These are phyloP conservation scores for Leccinum variicolor DNA, from an alignment of 768 basidiomycete species.

Conservation along the genomic window DNA sequence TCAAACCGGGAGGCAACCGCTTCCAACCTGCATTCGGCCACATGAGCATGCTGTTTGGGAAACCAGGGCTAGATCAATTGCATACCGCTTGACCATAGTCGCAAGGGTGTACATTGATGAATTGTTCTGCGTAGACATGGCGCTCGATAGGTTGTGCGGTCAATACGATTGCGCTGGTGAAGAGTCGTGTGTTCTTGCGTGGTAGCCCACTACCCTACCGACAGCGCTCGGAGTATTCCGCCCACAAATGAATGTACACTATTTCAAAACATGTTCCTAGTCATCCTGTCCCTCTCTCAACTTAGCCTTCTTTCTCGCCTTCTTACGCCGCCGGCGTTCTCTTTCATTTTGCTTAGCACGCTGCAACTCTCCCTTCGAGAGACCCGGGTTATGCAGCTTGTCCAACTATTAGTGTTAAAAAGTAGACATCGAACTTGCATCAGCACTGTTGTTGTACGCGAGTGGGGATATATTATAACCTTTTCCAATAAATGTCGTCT, in stretches of 20 bases:
- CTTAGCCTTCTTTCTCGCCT: constrained; percentile 65
- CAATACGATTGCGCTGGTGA: background rate
- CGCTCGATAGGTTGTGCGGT: background rate
- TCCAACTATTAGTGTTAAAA: constrained; percentile 53
- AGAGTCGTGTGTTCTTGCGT: background rate
- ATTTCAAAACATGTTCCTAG: constrained; percentile 1
- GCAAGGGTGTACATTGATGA: constrained; percentile 68
- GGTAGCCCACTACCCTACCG: constrained; percentile 1
- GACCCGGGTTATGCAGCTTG: constrained; percentile 65
- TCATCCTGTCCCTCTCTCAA: constrained; percentile 24
- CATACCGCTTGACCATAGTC: constrained; percentile 80
- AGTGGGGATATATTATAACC: constrained; percentile 38
- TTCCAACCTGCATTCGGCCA: constrained; percentile 59
- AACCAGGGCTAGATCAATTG: constrained; percentile 5
- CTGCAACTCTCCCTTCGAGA: constrained; percentile 66
- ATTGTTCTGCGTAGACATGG: constrained; percentile 35
- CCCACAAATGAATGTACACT: background rate
- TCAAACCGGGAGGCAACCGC: constrained; percentile 94
- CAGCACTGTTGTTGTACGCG: constrained; percentile 13
- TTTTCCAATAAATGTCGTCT: constrained; percentile 72
- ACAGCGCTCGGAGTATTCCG: constrained; percentile 23
- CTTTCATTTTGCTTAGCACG: constrained; percentile 74
- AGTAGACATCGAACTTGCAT: constrained; percentile 10
- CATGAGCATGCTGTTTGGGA: constrained; percentile 3
- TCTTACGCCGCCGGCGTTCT: constrained; percentile 71